Conservation (phyloP, 495 filamentous ascomycete genomes). For the Aspergillus homomorphus region DNA sequence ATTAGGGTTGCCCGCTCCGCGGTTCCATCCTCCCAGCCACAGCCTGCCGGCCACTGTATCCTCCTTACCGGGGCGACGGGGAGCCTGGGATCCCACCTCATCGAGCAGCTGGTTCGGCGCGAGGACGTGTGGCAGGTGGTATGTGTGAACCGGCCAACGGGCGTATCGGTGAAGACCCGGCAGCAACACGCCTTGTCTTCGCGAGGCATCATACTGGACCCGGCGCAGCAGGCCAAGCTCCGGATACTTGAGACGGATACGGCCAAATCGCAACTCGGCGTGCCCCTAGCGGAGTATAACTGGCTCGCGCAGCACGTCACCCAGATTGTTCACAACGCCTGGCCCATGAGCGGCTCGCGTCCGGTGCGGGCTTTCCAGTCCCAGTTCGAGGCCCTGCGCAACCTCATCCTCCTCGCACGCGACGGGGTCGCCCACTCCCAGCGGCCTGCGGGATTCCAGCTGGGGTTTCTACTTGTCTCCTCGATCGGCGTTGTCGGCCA, state of each 20-base stretch:
- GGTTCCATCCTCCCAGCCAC: neutral
- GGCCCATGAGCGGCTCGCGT: slow-evolving; percentile 50
- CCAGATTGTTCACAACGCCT: slow-evolving; percentile 54
- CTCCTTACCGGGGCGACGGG: slow-evolving; percentile 50
- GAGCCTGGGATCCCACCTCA: slow-evolving; percentile 43
- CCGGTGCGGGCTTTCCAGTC: slow-evolving; percentile 43
- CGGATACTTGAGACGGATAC: neutral
- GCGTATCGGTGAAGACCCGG: neutral
- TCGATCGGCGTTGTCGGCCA: slow-evolving; percentile 46
- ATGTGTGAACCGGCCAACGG: slow-evolving; percentile 1
- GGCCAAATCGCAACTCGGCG: slow-evolving; percentile 31
- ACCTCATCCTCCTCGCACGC: slow-evolving; percentile 41
- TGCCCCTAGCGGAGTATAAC: slow-evolving; percentile 34
- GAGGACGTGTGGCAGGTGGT: neutral
- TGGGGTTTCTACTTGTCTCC: slow-evolving; percentile 40
- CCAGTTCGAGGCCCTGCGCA: slow-evolving; percentile 44
- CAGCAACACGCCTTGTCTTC: neutral
- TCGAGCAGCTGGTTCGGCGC: slow-evolving; percentile 16
- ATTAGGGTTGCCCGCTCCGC: neutral
- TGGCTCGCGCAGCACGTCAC: slow-evolving; percentile 38
- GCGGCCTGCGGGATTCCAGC: slow-evolving; percentile 3
- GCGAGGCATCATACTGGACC: neutral
- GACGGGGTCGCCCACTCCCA: slow-evolving; percentile 12
- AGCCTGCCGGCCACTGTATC: slow-evolving; percentile 18
- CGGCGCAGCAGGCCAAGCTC: neutral